phyloP scores from a whole-genome alignment of 768 basidiomycete genomes.

The Xerocomellus amylosporus region DNA sequence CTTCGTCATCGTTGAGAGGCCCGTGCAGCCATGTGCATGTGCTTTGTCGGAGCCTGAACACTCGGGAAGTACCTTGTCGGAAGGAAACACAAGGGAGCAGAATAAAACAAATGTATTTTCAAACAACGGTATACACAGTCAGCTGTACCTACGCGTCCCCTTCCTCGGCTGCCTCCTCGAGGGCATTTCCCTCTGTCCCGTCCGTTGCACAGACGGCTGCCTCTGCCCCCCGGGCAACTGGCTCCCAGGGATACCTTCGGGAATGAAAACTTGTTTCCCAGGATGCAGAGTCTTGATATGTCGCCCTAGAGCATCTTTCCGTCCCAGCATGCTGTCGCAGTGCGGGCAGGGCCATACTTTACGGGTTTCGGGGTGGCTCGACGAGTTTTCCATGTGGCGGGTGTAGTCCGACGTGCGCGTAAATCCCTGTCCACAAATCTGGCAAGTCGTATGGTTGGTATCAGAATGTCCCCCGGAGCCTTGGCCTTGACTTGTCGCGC shows the following conservation, averaged over 20 bases:
- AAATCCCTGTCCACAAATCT: slow-evolving; percentile 16
- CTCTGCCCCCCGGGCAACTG: not conserved
- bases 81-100: no score
- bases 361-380: slow-evolving; percentile 23
- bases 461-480: not conserved
- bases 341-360: slow-evolving; percentile 25
- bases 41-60: no score
- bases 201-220: not conserved
- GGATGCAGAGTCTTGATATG: slow-evolving; percentile 23
- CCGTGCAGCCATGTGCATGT: slow-evolving; percentile 76
- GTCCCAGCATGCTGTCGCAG: slow-evolving; percentile 22
- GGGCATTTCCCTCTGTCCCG: slow-evolving; percentile 6
- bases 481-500: not conserved
- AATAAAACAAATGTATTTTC: no score
- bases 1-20: slow-evolving; percentile 91
- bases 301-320: slow-evolving; percentile 25
- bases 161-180: slow-evolving; percentile 6
- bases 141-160: slow-evolving; percentile 1
- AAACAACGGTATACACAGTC: not conserved
- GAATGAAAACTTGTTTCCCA: not conserved
- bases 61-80: no score
- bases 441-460: slow-evolving; percentile 5
- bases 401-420: slow-evolving; percentile 21
- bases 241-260: not conserved
- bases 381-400: slow-evolving; percentile 23